Percentiles rank a stretch among this genome's conserved stretches.
phyloP scores from a whole-genome alignment of 116 monocot genomes.

The Iris pallida region DNA sequence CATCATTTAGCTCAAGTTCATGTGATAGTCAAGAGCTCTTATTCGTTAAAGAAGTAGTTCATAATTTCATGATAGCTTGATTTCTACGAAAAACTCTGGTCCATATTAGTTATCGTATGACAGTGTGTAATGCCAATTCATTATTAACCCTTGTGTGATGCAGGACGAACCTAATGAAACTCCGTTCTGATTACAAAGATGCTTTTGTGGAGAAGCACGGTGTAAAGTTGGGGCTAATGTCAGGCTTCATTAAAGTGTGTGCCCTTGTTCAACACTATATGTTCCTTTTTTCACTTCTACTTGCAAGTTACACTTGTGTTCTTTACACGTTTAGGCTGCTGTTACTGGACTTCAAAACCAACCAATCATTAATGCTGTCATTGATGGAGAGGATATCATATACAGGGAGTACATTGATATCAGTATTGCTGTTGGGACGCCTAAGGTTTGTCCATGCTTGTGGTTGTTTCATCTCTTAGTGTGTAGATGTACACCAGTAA shows the following conservation, averaged over 20 bases:
- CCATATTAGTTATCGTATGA: no score
- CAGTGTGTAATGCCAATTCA: no score
- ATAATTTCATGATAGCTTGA: no score
- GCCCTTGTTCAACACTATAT: neutral
- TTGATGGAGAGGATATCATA: conserved; percentile 97
- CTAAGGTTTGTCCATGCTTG: conserved; percentile 50
- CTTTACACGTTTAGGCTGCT: conserved; percentile 56
- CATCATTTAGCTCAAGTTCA: no score
- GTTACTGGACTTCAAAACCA: conserved; percentile 82
- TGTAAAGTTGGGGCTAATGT: conserved; percentile 94
- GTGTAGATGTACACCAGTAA: neutral
- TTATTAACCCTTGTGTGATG: neutral
- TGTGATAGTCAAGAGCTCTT: no score
- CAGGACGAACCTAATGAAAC: conserved; percentile 98
- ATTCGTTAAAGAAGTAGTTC: no score
- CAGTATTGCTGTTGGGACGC: conserved; percentile 92
- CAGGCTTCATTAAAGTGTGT: conserved; percentile 85
- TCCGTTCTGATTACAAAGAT: conserved; percentile 94
- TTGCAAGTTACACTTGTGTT: neutral
- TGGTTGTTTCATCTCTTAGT: neutral
- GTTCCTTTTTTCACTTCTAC: neutral
- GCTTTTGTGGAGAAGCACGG: conserved; percentile 84
- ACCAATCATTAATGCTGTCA: conserved; percentile 87
- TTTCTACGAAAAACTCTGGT: no score
- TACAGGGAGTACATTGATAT: conserved; percentile 85